Evolutionary conservation across 176 grass and related monocot genomes (phyloP).

Genomic region (Avena eriantha): DNA sequence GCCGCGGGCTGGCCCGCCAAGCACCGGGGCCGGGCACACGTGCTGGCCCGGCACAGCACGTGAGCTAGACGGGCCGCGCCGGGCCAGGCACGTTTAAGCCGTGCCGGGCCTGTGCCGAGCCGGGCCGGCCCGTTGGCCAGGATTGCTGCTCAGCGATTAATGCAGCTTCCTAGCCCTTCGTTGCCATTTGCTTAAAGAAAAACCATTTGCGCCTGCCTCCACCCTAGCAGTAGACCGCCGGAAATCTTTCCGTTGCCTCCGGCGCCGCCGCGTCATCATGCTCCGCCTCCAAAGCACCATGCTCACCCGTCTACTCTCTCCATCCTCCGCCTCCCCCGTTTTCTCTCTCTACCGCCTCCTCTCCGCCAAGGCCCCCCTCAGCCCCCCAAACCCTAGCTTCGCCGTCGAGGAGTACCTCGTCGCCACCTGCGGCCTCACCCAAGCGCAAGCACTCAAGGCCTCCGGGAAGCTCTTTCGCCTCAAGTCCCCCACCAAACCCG

Average conservation of each 20-base stretch:
- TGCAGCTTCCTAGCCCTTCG: no score
- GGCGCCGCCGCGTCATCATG: background rate
- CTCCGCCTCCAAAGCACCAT: background rate
- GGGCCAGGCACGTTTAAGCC: no score
- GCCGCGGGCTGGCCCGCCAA: no score
- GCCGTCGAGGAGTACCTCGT: background rate
- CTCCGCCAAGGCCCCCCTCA: background rate
- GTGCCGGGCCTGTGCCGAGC: no score
- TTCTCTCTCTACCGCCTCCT: background rate
- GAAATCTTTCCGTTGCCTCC: background rate
- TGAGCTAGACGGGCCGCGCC: no score
- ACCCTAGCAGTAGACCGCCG: background rate
- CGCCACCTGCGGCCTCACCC: background rate
- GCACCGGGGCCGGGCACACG: no score
- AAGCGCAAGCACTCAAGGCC: background rate
- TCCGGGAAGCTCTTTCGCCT: background rate
- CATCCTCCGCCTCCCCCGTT: background rate
- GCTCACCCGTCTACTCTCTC: background rate
- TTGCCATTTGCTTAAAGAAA: no score
- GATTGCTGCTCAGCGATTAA: no score
- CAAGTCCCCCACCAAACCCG: background rate
- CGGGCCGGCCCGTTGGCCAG: no score
- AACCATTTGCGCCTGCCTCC: background rate
- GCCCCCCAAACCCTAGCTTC: background rate
- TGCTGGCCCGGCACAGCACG: no score